These are phyloP conservation scores for Tilletia horrida DNA, from an alignment of 1,284 basidiomycete genomes.

Conservation along the genomic window DNA sequence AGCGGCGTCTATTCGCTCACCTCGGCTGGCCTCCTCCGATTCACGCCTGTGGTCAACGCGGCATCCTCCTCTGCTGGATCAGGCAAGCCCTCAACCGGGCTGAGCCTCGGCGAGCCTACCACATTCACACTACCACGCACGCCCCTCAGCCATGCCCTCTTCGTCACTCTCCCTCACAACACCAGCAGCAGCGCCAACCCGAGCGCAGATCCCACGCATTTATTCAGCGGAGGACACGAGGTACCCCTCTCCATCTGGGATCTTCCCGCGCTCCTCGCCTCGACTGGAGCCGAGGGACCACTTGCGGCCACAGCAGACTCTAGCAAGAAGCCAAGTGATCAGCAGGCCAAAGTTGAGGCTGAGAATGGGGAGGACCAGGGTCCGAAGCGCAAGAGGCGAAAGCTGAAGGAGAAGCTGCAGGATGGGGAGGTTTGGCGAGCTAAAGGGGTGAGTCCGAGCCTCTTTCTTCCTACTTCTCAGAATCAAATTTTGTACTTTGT, in stretches of 20 bases:
- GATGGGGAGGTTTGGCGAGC: constrained; percentile 47
- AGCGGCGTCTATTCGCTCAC: constrained; percentile 36
- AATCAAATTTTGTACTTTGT: neutral
- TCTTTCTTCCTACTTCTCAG: no score
- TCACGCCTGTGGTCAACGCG: constrained; percentile 24
- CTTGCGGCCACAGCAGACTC: neutral
- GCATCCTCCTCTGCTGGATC: neutral
- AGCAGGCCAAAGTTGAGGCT: constrained; percentile 23
- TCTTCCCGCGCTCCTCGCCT: constrained; percentile 25
- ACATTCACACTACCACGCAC: constrained; percentile 29
- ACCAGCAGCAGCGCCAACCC: neutral
- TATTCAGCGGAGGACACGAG: constrained; percentile 44
- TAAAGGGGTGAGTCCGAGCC: constrained; percentile 29
- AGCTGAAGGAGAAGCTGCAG: constrained; percentile 37
- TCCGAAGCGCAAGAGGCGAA: constrained; percentile 38
- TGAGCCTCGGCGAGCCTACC: constrained; percentile 18
- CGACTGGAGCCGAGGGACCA: neutral
- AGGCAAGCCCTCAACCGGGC: neutral
- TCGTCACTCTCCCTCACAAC: constrained; percentile 26
- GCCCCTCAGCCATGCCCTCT: constrained; percentile 36
- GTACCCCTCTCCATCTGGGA: constrained; percentile 44
- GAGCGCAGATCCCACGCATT: constrained; percentile 33
- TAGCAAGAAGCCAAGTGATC: constrained; percentile 22
- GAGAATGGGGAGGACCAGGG: constrained; percentile 25
- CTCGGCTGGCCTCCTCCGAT: constrained; percentile 36